Base-by-base conservation (phyloP, 768 basidiomycete species). In the Wakefieldia striispora region DNA sequence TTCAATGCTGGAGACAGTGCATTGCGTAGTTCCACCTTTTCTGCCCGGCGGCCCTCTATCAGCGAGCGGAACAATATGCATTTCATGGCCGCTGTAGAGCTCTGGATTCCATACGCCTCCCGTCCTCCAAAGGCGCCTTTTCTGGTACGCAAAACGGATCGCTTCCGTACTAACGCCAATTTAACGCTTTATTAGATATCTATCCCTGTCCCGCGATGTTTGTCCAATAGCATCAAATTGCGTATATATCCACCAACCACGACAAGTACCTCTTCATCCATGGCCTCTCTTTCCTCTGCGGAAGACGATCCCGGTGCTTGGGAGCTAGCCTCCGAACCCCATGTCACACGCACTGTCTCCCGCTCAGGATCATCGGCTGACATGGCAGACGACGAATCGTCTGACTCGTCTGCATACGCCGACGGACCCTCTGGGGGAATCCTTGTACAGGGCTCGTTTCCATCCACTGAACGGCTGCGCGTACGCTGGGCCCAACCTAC, bases 311-410 rank as follows among this genome's bases (percentile, higher is more conserved):
- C 70, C 8, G 74, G 74, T 26, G 66, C 80, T 37, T 91, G 88
- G 89, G 87, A 88, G 53, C 73, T 91, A 33, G 81, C 84, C 1
- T 82, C 84, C 1, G 88, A 91, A 37, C 88, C 88, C 10, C 80
- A 79, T 65, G 87, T 91, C 49, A 80, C 86, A 10, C 81, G 85
- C 29, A 72, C 63, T 24, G 50, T 72, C 6, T 75, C 79, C 12
- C 79, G 84, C 29, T 67, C 79, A 1, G 75, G 75, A 43, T 84
- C 86, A 6, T 83, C 83, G 58, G 82, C 75, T 36, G 77, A 86
- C 59, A 82, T 89, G 60, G 88, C 88, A 0, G 88, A 91, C 55
- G 89, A 90, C 56, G 88, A 91, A 60, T 86, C 86, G 3, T 86
- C 85, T 35, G 88, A 90, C 61, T 84, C 86, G 1, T 83, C 74